phyloP scores from a whole-genome alignment of 306 rosid genomes.

The Alnus glutinosa region DNA sequence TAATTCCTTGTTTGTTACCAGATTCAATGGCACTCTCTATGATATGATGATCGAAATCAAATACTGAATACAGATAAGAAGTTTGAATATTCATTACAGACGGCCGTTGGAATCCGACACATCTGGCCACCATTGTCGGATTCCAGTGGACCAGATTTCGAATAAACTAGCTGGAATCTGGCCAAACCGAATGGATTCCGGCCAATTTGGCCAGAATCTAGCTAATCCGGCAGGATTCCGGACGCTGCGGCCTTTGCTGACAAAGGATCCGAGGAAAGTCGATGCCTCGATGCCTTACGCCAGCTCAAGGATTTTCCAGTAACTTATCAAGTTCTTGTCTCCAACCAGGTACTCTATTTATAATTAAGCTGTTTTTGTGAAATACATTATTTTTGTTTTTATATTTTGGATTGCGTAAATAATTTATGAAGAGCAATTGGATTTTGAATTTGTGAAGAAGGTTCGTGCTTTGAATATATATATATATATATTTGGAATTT shows the following conservation, averaged over 20 bases:
- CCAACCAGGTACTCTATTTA: slow-evolving; percentile 62
- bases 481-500: not conserved
- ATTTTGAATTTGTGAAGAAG: not conserved
- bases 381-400: not conserved
- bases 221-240: no score
- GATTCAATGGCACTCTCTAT: not conserved
- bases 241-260: slow-evolving; percentile 56
- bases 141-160: no score
- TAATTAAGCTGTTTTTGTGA: not conserved
- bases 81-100: not conserved
- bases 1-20: not conserved
- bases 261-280: slow-evolving; percentile 61
- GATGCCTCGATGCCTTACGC: slow-evolving; percentile 79
- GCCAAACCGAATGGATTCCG: no score
- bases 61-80: not conserved
- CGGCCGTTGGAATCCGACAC: no score
- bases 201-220: no score
- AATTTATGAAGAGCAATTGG: not conserved
- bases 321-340: slow-evolving; percentile 82
- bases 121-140: no score
- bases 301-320: slow-evolving; percentile 89
- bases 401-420: not conserved
- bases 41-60: not conserved
- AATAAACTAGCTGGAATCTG: no score
- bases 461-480: no score